phyloP scores from a whole-genome alignment of 2,329 filamentous ascomycete species.

The Claviceps citrina region DNA sequence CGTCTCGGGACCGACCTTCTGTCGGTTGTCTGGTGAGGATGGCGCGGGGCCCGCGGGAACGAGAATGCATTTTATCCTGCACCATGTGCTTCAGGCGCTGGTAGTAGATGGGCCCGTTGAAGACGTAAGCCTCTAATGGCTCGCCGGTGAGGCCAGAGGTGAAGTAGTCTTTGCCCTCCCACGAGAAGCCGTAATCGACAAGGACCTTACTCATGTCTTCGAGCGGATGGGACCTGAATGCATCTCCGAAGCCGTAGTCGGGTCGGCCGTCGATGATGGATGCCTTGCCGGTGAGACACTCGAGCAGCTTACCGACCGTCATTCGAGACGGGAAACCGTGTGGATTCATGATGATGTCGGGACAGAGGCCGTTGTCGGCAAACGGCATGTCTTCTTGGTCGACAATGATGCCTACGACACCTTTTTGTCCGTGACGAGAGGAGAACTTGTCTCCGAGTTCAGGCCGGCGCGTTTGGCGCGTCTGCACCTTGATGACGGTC shows the following conservation, averaged over 20 bases:
- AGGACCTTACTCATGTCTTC: slow-evolving; percentile 80
- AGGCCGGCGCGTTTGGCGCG: slow-evolving; percentile 84
- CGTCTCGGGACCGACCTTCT: slow-evolving; percentile 82
- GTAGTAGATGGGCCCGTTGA: slow-evolving; percentile 98
- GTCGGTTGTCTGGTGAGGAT: slow-evolving; percentile 92
- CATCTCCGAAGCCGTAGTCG: slow-evolving; percentile 69
- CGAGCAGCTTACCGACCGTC: slow-evolving; percentile 96
- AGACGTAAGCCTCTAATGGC: slow-evolving; percentile 85
- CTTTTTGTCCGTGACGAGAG: slow-evolving; percentile 94
- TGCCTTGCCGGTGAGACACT: slow-evolving; percentile 87
- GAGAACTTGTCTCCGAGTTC: slow-evolving; percentile 98
- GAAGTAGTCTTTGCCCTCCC: slow-evolving; percentile 93
- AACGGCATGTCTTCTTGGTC: slow-evolving; percentile 97
- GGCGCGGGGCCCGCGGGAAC: slow-evolving; percentile 74
- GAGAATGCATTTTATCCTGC: slow-evolving; percentile 98
- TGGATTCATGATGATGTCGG: slow-evolving; percentile 99
- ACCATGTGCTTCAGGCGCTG: slow-evolving; percentile 99
- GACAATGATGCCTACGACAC: slow-evolving; percentile 90
- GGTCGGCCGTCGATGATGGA: slow-evolving; percentile 71
- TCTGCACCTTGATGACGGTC: slow-evolving; percentile 83
- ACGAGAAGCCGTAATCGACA: slow-evolving; percentile 79
- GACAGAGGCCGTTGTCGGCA: slow-evolving; percentile 75
- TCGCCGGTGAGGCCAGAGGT: slow-evolving; percentile 93
- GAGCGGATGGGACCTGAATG: slow-evolving; percentile 70
- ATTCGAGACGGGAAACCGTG: slow-evolving; percentile 99